Percentiles rank a stretch among this genome's conserved stretches.
Conservation (phyloP, 805 yeast genomes). For the Priceomyces castillae region DNA sequence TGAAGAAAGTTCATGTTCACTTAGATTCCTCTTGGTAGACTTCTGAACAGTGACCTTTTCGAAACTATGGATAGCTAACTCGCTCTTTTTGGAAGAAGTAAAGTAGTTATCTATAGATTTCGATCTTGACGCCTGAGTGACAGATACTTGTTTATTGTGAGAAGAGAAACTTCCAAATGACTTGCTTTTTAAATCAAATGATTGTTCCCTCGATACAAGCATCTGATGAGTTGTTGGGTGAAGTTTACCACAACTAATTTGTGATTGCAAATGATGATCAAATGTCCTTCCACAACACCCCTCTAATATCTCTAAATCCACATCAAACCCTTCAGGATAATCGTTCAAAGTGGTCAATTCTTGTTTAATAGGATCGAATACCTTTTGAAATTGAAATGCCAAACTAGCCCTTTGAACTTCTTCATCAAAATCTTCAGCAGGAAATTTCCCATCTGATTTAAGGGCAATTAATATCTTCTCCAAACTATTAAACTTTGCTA, state of each 20-base stretch:
- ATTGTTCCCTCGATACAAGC: slow-evolving; percentile 48
- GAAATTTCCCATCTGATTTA: slow-evolving; percentile 56
- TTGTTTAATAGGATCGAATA: slow-evolving; percentile 61
- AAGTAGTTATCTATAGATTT: slow-evolving; percentile 3
- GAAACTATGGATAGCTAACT: not conserved
- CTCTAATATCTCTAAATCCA: slow-evolving; percentile 41
- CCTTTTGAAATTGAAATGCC: slow-evolving; percentile 84
- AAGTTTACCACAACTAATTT: slow-evolving; percentile 62
- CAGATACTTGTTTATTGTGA: slow-evolving; percentile 1
- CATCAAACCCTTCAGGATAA: slow-evolving; percentile 43
- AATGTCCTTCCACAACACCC: slow-evolving; percentile 47
- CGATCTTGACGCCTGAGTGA: not conserved
- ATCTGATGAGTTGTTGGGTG: slow-evolving; percentile 59
- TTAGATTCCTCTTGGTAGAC: not conserved
- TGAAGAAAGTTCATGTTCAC: not conserved
- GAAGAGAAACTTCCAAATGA: slow-evolving; percentile 9
- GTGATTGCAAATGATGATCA: slow-evolving; percentile 47
- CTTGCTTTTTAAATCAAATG: slow-evolving; percentile 21
- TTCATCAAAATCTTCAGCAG: slow-evolving; percentile 56
- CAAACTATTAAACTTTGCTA: slow-evolving; percentile 48
- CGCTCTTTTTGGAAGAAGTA: not conserved
- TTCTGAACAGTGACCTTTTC: not conserved
- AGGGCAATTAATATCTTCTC: slow-evolving; percentile 57
- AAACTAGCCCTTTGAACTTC: slow-evolving; percentile 66
- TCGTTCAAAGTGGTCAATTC: slow-evolving; percentile 57